Base-by-base conservation (phyloP, 148 eudicot genomes). In the Salicornia ramosissima region DNA sequence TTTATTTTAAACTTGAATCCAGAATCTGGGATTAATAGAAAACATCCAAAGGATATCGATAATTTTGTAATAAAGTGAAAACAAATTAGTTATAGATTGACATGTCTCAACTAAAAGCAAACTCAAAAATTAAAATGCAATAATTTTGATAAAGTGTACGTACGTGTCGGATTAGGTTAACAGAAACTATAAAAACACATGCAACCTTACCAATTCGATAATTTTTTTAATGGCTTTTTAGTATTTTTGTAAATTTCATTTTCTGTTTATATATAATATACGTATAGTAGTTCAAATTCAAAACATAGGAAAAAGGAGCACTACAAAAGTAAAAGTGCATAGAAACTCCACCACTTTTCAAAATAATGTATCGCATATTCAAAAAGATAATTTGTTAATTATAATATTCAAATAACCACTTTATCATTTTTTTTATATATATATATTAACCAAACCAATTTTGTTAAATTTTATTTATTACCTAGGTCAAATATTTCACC, bases 211-310 rank as follows among this genome's bases (percentile, higher is more conserved):
- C n/a, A 30, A 10, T n/a, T 2, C 56, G 25, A 52, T 24, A n/a
- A 52, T 2, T n/a, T 5, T 52, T 21, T 52, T 5, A 52, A 36
- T 34, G 0, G 10, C 2, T 2, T 34, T 31, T 10, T 19, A 31
- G 31, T 2, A 58, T 13, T 12, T 10, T 47, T 49, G 30, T 16
- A 39, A 6, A 56, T 51, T 25, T 69, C 40, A 33, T 53, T 2
- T 10, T 56, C 51, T 46, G 50, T n/a, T n/a, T n/a, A n/a, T n/a
- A n/a, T n/a, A n/a, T n/a, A n/a, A 43, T 43, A 8, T 43, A 54
- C 1, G 54, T 24, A 5, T 24, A 1, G 36, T 3, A 36, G 6
- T 61, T 66, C 71, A 74, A 73, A 74, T 74, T 67, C 71, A 74
- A 66, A 74, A 29, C 7, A 13, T 9, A 42, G 59, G 3, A 31